These are phyloP conservation scores for Cyclotella kingstonii DNA, from an alignment of 108 stramenopile species.

Conservation along the genomic window DNA sequence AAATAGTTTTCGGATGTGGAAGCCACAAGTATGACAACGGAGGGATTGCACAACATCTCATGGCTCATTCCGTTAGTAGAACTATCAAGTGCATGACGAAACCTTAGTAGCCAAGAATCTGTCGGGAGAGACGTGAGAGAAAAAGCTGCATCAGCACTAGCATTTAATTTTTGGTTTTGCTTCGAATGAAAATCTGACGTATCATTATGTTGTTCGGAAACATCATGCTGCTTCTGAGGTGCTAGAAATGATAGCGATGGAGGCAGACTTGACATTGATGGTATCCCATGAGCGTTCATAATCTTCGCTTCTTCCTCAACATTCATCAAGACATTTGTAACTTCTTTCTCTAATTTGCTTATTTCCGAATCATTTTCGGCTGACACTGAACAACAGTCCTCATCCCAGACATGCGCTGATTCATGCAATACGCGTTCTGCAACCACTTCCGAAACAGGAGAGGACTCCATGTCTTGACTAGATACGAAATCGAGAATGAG, in stretches of 20 bases:
- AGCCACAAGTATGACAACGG: constrained; percentile 33
- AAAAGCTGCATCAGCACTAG: constrained; percentile 61
- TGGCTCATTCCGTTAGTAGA: constrained; percentile 56
- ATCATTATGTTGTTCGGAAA: constrained; percentile 13
- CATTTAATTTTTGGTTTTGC: constrained; percentile 42
- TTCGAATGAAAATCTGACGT: constrained; percentile 1
- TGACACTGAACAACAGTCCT: constrained; percentile 19
- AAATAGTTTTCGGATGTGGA: constrained; percentile 32
- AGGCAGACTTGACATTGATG: constrained; percentile 19
- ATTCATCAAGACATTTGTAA: constrained; percentile 36
- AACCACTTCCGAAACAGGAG: constrained; percentile 14
- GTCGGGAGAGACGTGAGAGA: constrained; percentile 58
- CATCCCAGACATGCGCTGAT: constrained; percentile 39
- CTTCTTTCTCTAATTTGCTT: constrained; percentile 56
- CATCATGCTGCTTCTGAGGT: not conserved
- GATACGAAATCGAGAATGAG: constrained; percentile 50
- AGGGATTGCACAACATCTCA: constrained; percentile 36
- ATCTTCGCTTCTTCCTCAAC: constrained; percentile 24
- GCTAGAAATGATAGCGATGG: not conserved
- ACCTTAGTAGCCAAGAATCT: constrained; percentile 67
- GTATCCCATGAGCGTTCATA: constrained; percentile 21
- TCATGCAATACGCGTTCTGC: constrained; percentile 44
- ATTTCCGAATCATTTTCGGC: constrained; percentile 54
- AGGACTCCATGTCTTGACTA: constrained; percentile 12
- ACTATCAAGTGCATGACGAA: constrained; percentile 69